Base-by-base conservation (phyloP, 495 filamentous ascomycete genomes). In the Trichoderma erinaceum region DNA sequence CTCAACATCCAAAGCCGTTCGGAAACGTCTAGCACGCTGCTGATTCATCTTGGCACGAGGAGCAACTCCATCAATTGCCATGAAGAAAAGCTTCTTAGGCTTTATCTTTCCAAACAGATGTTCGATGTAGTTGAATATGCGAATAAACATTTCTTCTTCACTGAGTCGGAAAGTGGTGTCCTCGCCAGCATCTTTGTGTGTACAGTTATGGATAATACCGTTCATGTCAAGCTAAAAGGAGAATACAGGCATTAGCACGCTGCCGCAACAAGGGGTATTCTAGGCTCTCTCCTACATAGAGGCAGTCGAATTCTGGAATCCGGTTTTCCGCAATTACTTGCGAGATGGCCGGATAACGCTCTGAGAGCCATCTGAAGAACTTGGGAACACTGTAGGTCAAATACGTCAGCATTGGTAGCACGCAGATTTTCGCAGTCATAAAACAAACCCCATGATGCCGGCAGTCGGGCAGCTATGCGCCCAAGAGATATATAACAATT, bases 41-140 rank as follows among this genome's bases (percentile, higher is more conserved):
- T 99, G 96, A 73, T 99, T 99, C 96, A 99, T 99, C 83, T 99
- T 99, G 52, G 96, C 96, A 69, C 96, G 88, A 13, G 96, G 96
- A 18, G 96, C 96, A 65, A 99, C 96, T 68, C 95, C 95, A 75
- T 99, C 96, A 67, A 99, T 92, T 12, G 96, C 96, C 96, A 99
- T 97, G 80, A 97, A 99, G 78, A 99, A 99, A 15, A 99, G 84
- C 80, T 97, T 88, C 79, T 96, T 93, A 2, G 96, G 96, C 77
- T 97, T 97, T 70, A 99, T 99, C 79, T 97, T 98, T 65, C 93
- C 93, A 73, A 96, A 99, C 12, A 99, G 80, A 82, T 99, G 96
- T 78, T 99, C 96, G 70, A 99, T 98, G 76, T 99, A 99, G 80
- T 98, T 98, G 85, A 99, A 99, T 69, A 99, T 99, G 27, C 91